Conservation (phyloP, 768 basidiomycete genomes). For the Leucocoprinus leucothites region DNA sequence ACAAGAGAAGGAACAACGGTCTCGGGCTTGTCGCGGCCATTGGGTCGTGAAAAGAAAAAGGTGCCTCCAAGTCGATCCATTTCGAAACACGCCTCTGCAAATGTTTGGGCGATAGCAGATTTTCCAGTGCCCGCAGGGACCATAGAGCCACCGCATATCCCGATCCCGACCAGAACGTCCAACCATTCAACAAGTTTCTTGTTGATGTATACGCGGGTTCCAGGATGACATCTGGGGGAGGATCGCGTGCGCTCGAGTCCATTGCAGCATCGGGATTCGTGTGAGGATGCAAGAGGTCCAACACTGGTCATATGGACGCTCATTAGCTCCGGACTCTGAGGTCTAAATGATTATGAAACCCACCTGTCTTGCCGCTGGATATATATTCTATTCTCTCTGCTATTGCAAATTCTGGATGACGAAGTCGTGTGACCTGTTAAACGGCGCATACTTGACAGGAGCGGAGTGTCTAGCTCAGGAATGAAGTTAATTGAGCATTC, state of each 20-base stretch:
- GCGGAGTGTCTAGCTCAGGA: too few relatives aligned
- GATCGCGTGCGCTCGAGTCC: neutral
- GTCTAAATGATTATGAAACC: too few relatives aligned
- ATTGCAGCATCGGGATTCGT: neutral
- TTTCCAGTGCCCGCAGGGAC: slow-evolving; percentile 10
- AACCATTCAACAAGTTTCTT: neutral
- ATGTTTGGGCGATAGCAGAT: slow-evolving; percentile 8
- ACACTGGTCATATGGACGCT: neutral
- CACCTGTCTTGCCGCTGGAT: too few relatives aligned
- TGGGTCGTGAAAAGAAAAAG: slow-evolving; percentile 4
- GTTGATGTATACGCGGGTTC: neutral
- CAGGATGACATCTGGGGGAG: neutral
- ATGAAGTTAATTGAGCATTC: too few relatives aligned
- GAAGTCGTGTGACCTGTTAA: too few relatives aligned
- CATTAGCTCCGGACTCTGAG: too few relatives aligned
- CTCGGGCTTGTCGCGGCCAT: neutral
- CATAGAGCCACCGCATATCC: slow-evolving; percentile 10
- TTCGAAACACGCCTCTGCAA: neutral
- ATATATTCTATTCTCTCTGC: too few relatives aligned
- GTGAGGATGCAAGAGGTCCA: neutral
- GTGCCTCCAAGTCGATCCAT: neutral
- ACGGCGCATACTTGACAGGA: too few relatives aligned
- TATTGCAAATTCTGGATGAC: too few relatives aligned
- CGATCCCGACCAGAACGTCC: neutral
- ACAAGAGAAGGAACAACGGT: slow-evolving; percentile 3